These are phyloP conservation scores for Alloteropsis semialata DNA, from an alignment of 176 grass and related monocot genomes.

Conservation along the genomic window DNA sequence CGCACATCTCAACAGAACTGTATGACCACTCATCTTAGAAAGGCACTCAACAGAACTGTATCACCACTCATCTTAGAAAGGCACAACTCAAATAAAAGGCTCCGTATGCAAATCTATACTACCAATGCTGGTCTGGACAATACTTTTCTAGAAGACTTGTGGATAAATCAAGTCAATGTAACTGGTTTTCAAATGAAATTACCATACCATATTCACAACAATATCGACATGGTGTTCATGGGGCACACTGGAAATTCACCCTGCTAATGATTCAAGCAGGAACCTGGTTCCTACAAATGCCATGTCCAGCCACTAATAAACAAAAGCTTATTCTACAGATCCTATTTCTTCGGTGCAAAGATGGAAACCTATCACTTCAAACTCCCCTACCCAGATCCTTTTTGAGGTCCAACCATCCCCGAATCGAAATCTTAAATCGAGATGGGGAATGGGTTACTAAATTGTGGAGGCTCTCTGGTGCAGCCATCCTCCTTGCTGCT, in stretches of 20 bases:
- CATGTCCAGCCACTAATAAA: neutral
- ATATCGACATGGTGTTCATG: neutral
- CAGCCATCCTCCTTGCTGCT: too few relatives aligned
- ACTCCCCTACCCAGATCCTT: neutral
- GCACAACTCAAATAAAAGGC: neutral
- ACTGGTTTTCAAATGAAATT: too few relatives aligned
- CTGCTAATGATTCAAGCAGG: neutral
- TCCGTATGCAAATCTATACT: neutral
- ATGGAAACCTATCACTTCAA: neutral
- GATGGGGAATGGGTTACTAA: constrained; percentile 19
- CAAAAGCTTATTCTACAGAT: neutral
- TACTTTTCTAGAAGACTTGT: neutral
- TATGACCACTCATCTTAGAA: too few relatives aligned
- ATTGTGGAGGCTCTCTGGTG: constrained; percentile 38
- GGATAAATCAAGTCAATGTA: neutral
- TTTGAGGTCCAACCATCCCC: constrained; percentile 17
- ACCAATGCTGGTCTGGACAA: neutral
- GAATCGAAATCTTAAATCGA: constrained; percentile 23
- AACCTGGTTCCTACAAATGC: neutral
- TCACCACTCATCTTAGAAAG: neutral
- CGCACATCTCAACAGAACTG: too few relatives aligned
- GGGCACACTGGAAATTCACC: neutral
- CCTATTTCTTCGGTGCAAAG: neutral
- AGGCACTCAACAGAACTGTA: neutral
- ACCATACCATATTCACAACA: neutral